Evolutionary conservation across 2,329 filamentous ascomycete genomes (phyloP).

Genomic region (Hansfordia pulvinata): DNA sequence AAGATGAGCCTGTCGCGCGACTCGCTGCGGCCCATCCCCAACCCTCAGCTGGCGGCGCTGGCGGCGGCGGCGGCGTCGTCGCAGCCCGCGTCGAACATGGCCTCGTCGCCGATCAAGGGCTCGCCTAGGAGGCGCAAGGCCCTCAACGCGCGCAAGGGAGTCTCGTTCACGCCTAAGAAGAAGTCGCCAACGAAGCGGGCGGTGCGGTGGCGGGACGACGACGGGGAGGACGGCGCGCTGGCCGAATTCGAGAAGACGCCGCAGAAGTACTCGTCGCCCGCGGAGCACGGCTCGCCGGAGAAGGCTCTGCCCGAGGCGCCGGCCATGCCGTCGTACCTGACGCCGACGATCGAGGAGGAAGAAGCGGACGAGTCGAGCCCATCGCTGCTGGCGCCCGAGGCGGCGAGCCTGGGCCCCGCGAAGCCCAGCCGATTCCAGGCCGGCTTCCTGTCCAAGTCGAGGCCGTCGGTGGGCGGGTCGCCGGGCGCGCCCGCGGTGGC

Average conservation of each 20-base stretch:
- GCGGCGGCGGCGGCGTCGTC: too few relatives aligned
- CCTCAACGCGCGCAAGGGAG: conserved; percentile 50
- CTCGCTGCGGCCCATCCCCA: conserved; percentile 27
- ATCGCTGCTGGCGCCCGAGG: conserved; percentile 40
- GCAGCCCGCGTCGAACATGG: conserved; percentile 21
- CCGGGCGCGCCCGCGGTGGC: conserved; percentile 45
- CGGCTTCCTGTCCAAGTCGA: conserved; percentile 61
- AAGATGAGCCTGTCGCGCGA: conserved; percentile 27
- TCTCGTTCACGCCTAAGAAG: conserved; percentile 70
- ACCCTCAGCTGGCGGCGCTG: conserved; percentile 24
- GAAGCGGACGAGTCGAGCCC: conserved; percentile 44
- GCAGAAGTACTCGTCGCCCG: conserved; percentile 47
- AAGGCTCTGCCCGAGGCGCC: conserved; percentile 30
- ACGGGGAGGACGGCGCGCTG: conserved; percentile 64
- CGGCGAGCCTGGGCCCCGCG: conserved; percentile 18
- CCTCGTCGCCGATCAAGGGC: conserved; percentile 53
- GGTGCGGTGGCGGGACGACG: conserved; percentile 89
- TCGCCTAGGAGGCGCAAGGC: conserved; percentile 72
- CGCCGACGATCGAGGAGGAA: conserved; percentile 22
- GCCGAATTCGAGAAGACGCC: conserved; percentile 91
- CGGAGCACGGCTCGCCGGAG: conserved; percentile 36
- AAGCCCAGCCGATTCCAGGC: conserved; percentile 74
- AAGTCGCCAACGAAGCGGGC: conserved; percentile 57
- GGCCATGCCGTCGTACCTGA: conserved; percentile 38
- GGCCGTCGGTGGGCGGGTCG: conserved; percentile 36